These are phyloP conservation scores for Coniferiporia sulphurascens DNA, from an alignment of 1,284 basidiomycete genomes.

Conservation along the genomic window DNA sequence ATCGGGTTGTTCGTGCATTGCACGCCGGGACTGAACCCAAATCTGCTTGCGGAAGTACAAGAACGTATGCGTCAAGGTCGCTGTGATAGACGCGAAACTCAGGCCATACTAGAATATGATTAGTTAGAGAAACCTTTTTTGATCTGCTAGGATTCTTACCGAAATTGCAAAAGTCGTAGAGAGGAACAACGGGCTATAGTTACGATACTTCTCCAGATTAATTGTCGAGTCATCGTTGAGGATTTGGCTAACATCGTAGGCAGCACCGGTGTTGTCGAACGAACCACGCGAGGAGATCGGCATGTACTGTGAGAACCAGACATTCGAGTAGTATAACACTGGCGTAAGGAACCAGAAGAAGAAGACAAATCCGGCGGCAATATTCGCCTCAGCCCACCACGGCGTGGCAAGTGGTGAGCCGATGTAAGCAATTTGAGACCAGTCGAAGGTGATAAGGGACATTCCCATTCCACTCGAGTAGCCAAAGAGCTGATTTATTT, in stretches of 20 bases:
- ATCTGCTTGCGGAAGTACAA: slow-evolving; percentile 36
- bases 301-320: slow-evolving; percentile 21
- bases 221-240: slow-evolving; percentile 20
- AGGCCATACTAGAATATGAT: slow-evolving; percentile 9
- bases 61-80: slow-evolving; percentile 29
- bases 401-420: slow-evolving; percentile 19
- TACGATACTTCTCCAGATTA: slow-evolving; percentile 19
- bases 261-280: slow-evolving; percentile 24
- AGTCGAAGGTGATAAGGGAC: slow-evolving; percentile 19
- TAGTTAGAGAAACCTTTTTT: background rate
- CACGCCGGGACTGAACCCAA: slow-evolving; percentile 25
- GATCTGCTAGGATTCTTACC: background rate
- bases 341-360: slow-evolving; percentile 37
- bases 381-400: slow-evolving; percentile 36
- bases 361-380: slow-evolving; percentile 38
- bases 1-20: slow-evolving; percentile 23
- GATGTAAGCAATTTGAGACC: slow-evolving; percentile 20
- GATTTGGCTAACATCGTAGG: slow-evolving; percentile 33
- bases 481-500: slow-evolving; percentile 37
- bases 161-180: slow-evolving; percentile 25
- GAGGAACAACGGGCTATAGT: slow-evolving; percentile 21
- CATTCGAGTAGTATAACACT: slow-evolving; percentile 23
- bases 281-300: slow-evolving; percentile 13
- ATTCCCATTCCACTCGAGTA: slow-evolving; percentile 16
- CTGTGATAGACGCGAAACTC: slow-evolving; percentile 23